Base-by-base conservation (phyloP, 352 stramenopile species). In the Phytophthora citricola region DNA sequence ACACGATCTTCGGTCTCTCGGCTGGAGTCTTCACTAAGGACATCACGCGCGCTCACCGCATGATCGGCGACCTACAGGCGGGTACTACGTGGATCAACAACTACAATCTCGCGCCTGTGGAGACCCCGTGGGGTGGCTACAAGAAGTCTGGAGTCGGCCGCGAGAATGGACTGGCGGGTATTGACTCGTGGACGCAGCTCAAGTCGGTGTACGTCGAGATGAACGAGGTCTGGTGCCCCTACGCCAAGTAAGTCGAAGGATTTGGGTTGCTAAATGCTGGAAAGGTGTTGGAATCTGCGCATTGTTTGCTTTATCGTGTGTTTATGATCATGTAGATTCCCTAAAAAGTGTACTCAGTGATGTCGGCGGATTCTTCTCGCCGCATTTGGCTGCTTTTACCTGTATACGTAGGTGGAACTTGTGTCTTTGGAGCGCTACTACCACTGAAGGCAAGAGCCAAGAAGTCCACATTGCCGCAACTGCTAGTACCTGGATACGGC, bases 101-200 rank as follows among this genome's bases (percentile, higher is more conserved):
- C 69, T 96, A 97, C 82, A 95, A 97, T 59, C 78, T 97, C 9
- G 74, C 85, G n/a, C 89, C 89, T 4, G 81, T 90, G 27, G 79
- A 93, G 58, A 85, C 92, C 1, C 90, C 93, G 8, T 98, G 92
- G 90, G 93, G 93, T 27, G 94, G 94, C 9, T 90, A 83, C 66
- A 98, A 98, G 79, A 73, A 91, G 43, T 97, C 88, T 14, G 96
- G 96, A 0, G 66, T 98, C 6, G 95, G 95, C 11, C 87, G 92
- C 43, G 95, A 98, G 69, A 98, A 98, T 63, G 94, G 95, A 6
- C 64, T 91, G 12, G 84, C 85, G 1, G 87, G 86, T 15, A 71
- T 95, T 40, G 70, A 95, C 11, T 91, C 94, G 31, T 98, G 93
- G 86, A 98, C 92, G 48, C 90, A 98, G 71, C 66, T 95, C 44